A percentile compares a stretch with the other conserved stretches of the same genome.
Evolutionary conservation across 2,329 filamentous ascomycete species (phyloP).

Genomic region (Fusarium scirpi): DNA sequence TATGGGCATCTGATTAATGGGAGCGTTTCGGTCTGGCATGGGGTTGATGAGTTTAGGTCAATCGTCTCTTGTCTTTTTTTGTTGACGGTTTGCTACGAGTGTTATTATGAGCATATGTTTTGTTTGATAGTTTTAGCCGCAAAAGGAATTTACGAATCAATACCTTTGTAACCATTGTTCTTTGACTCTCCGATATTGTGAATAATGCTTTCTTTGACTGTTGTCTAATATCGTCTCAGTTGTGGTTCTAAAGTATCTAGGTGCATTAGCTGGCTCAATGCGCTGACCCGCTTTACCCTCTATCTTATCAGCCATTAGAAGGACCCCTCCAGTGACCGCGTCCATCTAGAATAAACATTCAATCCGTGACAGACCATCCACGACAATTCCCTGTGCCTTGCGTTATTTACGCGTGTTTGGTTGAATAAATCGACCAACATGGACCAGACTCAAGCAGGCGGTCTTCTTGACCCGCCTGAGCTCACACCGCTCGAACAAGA

Average conservation of each 20-base stretch:
- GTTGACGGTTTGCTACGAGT: conserved; percentile 7
- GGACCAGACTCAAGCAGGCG: conserved; percentile 40
- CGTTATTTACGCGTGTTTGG: not conserved
- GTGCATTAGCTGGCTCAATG: not conserved
- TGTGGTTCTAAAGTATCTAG: not conserved
- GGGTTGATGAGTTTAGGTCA: conserved; percentile 19
- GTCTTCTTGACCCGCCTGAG: conserved; percentile 62
- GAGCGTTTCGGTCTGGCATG: conserved; percentile 23
- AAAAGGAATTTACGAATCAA: conserved; percentile 28
- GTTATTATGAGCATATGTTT: conserved; percentile 17
- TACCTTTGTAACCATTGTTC: not conserved
- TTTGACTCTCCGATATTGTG: not conserved
- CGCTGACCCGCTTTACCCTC: not conserved
- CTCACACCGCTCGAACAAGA: conserved; percentile 90
- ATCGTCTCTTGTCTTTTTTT: conserved; percentile 1
- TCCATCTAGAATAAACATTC: conserved; percentile 14
- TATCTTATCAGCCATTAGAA: conserved; percentile 19
- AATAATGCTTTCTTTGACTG: not conserved
- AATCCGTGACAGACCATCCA: not conserved
- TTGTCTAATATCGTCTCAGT: not conserved
- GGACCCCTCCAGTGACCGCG: conserved; percentile 20
- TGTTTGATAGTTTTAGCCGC: conserved; percentile 4
- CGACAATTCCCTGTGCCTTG: not conserved
- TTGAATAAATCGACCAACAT: conserved; percentile 9
- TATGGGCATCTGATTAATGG: conserved; percentile 21